Evolutionary conservation across 306 rosid genomes (phyloP).

Genomic region (Sechiopsis laciniata): DNA sequence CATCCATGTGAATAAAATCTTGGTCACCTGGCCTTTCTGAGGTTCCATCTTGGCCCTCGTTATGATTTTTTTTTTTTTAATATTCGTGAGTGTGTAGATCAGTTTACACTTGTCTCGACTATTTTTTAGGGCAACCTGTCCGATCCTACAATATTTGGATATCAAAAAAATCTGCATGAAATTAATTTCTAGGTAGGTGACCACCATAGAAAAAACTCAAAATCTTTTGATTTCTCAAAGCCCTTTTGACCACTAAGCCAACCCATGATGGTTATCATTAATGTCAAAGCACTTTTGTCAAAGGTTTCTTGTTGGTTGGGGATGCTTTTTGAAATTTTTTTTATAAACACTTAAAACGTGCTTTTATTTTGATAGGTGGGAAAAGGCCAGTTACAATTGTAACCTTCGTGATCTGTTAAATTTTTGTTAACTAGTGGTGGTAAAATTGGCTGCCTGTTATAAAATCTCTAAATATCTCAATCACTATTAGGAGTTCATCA

Average conservation of each 20-base stretch:
- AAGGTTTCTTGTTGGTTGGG: not conserved
- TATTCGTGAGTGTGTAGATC: too few relatives aligned
- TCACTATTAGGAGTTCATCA: not conserved
- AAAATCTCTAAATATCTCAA: not conserved
- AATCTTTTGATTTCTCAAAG: too few relatives aligned
- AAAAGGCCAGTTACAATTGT: not conserved
- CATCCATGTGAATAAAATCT: not conserved
- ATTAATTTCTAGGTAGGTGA: too few relatives aligned
- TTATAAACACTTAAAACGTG: not conserved
- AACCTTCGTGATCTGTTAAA: not conserved
- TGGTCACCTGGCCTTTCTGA: not conserved
- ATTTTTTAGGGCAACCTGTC: too few relatives aligned
- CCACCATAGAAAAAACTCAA: too few relatives aligned
- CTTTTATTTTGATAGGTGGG: not conserved
- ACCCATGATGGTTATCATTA: not conserved
- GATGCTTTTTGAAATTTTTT: not conserved
- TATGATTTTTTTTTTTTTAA: too few relatives aligned
- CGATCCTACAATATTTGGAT: too few relatives aligned
- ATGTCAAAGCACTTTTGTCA: not conserved
- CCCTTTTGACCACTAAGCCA: too few relatives aligned
- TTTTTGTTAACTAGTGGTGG: not conserved
- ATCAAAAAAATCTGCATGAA: too few relatives aligned
- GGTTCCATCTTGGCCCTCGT: not conserved
- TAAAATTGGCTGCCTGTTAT: not conserved
- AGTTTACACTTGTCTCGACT: too few relatives aligned